Conservation (phyloP, 805 yeast genomes). For the Clavispora asparagi region DNA sequence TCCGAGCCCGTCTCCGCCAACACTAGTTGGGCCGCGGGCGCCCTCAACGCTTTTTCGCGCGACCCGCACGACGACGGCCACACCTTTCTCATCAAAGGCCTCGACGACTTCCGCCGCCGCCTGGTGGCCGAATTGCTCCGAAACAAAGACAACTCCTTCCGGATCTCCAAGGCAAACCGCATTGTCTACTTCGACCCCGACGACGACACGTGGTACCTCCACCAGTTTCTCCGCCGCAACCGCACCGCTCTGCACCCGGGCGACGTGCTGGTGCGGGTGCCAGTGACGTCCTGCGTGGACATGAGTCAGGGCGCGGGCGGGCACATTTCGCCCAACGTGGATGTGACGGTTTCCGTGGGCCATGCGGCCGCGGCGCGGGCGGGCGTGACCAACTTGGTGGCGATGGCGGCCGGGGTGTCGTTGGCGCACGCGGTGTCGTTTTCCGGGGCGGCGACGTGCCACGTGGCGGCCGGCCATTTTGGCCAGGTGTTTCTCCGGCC, state of each 20-base stretch:
- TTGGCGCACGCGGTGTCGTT: slow-evolving; percentile 6
- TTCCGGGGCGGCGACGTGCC: slow-evolving; percentile 12
- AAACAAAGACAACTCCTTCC: slow-evolving; percentile 1
- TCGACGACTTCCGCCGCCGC: slow-evolving; percentile 2
- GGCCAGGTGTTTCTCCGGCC: slow-evolving; percentile 14
- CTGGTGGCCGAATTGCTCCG: not conserved
- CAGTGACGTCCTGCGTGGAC: slow-evolving; percentile 1
- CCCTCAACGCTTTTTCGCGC: not conserved
- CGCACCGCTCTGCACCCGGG: not conserved
- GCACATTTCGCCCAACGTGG: slow-evolving; percentile 2
- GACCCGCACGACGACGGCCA: not conserved
- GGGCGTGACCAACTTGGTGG: not conserved
- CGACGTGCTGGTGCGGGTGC: not conserved
- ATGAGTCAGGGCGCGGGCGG: slow-evolving; percentile 8
- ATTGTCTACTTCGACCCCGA: slow-evolving; percentile 3
- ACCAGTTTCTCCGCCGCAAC: slow-evolving; percentile 1
- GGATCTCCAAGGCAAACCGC: not conserved
- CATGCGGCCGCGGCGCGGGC: not conserved
- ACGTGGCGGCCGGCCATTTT: slow-evolving; percentile 5
- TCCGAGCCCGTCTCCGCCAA: too few species aligned
- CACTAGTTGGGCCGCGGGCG: not conserved
- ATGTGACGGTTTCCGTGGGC: slow-evolving; percentile 5
- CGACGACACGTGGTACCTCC: slow-evolving; percentile 4
- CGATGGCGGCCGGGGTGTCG: slow-evolving; percentile 2
- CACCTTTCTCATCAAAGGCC: not conserved